Conservation (phyloP, 176 grass and related monocot genomes). For the Oryza nivara region DNA sequence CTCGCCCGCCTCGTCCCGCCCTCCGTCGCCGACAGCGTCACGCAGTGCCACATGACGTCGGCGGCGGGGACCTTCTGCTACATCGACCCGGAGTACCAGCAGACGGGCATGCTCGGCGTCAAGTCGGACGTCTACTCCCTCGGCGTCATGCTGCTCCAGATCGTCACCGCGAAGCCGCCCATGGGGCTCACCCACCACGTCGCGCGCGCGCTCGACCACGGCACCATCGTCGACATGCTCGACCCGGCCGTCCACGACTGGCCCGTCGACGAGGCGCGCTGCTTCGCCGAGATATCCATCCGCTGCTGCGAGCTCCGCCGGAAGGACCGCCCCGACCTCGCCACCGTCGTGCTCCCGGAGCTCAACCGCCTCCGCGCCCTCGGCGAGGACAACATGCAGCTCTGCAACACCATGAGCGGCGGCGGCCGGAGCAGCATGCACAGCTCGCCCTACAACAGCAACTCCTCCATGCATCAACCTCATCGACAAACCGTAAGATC, state of each 20-base stretch:
- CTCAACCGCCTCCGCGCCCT: slow-evolving; percentile 60
- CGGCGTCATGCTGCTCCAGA: slow-evolving; percentile 90
- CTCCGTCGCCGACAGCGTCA: slow-evolving; percentile 70
- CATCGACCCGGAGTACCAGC: slow-evolving; percentile 98
- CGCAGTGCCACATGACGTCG: slow-evolving; percentile 89
- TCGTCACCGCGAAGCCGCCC: slow-evolving; percentile 67
- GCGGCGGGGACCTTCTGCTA: slow-evolving; percentile 93
- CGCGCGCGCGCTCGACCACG: slow-evolving; percentile 63
- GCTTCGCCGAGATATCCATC: slow-evolving; percentile 67
- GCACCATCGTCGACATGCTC: slow-evolving; percentile 59
- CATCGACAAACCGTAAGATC: slow-evolving; percentile 37
- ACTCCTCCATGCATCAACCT: slow-evolving; percentile 20
- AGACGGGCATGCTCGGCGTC: slow-evolving; percentile 86
- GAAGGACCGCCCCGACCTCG: slow-evolving; percentile 83
- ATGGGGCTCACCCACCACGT: slow-evolving; percentile 89
- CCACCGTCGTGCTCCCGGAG: slow-evolving; percentile 68
- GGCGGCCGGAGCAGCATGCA: slow-evolving; percentile 20
- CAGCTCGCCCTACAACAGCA: slow-evolving; percentile 41
- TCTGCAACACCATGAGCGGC: slow-evolving; percentile 29
- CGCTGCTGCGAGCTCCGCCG: slow-evolving; percentile 73
- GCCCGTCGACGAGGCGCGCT: slow-evolving; percentile 69
- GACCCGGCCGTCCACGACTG: slow-evolving; percentile 70
- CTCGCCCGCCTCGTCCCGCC: slow-evolving; percentile 82
- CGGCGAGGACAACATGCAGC: slow-evolving; percentile 64
- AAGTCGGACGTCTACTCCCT: slow-evolving; percentile 95